phyloP scores from a whole-genome alignment of 345 rosid genomes.

The Citrus hindsii region DNA sequence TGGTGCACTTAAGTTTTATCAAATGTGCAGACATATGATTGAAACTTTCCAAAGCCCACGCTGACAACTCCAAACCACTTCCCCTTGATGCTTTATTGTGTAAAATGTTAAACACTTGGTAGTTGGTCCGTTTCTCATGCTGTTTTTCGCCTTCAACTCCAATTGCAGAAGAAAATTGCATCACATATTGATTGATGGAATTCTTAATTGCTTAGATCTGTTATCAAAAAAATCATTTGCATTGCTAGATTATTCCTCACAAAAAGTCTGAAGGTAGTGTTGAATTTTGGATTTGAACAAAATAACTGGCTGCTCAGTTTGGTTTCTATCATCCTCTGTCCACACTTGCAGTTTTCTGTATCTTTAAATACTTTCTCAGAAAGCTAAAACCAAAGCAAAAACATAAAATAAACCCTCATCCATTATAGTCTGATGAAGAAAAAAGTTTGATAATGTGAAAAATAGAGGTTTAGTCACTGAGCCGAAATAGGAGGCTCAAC shows the following conservation, averaged over 20 bases:
- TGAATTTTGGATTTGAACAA: background rate
- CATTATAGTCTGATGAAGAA: background rate
- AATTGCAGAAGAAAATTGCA: background rate
- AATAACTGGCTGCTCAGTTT: background rate
- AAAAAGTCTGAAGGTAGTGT: background rate
- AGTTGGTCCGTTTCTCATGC: background rate
- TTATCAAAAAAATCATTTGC: background rate
- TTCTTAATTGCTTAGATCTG: background rate
- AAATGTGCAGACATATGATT: background rate
- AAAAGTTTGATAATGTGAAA: background rate
- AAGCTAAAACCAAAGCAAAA: background rate
- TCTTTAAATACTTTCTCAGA: background rate
- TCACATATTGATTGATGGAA: background rate
- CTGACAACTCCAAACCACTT: background rate
- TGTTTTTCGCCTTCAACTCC: background rate
- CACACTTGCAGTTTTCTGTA: background rate
- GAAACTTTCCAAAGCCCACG: background rate
- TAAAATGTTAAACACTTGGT: background rate
- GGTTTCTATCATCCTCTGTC: background rate
- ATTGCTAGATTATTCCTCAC: background rate
- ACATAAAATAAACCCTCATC: background rate
- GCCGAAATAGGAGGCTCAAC: background rate
- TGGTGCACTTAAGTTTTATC: background rate
- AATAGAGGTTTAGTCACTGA: background rate
- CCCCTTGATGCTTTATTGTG: background rate